These are phyloP conservation scores for Golubevia sp. DNA, from an alignment of 1,284 basidiomycete species.

Conservation along the genomic window DNA sequence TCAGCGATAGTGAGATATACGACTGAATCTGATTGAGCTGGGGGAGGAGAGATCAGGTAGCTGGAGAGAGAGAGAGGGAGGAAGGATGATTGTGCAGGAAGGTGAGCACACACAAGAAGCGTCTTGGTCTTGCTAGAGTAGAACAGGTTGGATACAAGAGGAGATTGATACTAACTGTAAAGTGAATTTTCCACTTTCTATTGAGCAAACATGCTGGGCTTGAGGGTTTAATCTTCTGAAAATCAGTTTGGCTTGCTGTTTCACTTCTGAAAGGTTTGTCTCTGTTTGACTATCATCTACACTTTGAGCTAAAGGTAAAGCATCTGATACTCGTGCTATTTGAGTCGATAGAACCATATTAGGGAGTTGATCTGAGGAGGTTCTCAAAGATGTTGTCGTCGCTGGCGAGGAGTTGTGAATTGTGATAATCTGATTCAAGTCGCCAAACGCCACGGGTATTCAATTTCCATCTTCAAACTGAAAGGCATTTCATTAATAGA, in stretches of 20 bases:
- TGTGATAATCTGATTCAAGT: too few relatives aligned
- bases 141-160: not conserved
- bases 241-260: constrained; percentile 95
- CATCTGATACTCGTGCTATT: constrained; percentile 48
- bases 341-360: constrained; percentile 60
- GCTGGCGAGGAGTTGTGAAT: too few relatives aligned
- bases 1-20: constrained; percentile 95
- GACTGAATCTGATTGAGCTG: constrained; percentile 64
- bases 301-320: constrained; percentile 53
- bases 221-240: constrained; percentile 91
- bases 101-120: constrained; percentile 26
- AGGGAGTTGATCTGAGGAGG: too few relatives aligned
- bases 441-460: too few relatives aligned
- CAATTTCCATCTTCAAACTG: too few relatives aligned
- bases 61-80: constrained; percentile 63
- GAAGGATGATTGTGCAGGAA: constrained; percentile 2
- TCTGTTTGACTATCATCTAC: constrained; percentile 73
- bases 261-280: constrained; percentile 90
- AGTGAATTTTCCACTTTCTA: constrained; percentile 92
- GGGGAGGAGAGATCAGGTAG: constrained; percentile 77
- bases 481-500: too few relatives aligned
- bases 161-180: constrained; percentile 73
- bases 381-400: too few relatives aligned
- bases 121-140: constrained; percentile 1
- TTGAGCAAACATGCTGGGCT: constrained; percentile 91